These are phyloP conservation scores for Trichoderma sp. DNA, from an alignment of 2,329 filamentous ascomycete species.

Conservation along the genomic window DNA sequence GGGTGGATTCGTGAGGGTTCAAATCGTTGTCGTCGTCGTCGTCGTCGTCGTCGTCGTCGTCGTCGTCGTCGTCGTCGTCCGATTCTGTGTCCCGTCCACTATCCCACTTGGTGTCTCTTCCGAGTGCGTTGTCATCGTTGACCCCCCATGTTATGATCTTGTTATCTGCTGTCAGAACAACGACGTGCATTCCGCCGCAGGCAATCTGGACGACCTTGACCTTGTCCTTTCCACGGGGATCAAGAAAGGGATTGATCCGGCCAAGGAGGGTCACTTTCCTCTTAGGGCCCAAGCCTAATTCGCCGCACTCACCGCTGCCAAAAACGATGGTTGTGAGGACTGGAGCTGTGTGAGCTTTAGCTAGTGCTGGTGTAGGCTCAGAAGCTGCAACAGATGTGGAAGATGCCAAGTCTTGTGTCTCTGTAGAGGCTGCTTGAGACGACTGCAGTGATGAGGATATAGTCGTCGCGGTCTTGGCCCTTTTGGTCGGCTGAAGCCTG, in stretches of 20 bases:
- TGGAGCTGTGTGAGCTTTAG: neutral
- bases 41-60: slow-evolving; percentile 26
- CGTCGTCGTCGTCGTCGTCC: slow-evolving; percentile 20
- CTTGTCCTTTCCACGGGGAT: slow-evolving; percentile 45
- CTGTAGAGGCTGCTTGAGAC: too few species aligned
- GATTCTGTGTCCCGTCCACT: slow-evolving; percentile 26
- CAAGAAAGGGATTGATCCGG: slow-evolving; percentile 51
- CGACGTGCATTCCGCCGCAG: slow-evolving; percentile 61
- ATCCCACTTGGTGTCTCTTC: slow-evolving; percentile 53
- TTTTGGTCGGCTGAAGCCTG: neutral
- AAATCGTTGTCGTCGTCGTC: slow-evolving; percentile 45
- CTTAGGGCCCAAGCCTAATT: slow-evolving; percentile 22
- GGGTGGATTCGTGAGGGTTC: slow-evolving; percentile 58
- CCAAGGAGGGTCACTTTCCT: slow-evolving; percentile 4
- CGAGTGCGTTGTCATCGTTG: slow-evolving; percentile 63
- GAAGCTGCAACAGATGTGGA: neutral
- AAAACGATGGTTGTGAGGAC: slow-evolving; percentile 20
- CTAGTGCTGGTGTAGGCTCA: neutral
- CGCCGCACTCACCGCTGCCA: slow-evolving; percentile 19
- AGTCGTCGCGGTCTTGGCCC: too few species aligned
- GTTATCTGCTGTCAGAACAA: slow-evolving; percentile 58
- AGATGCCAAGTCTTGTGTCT: neutral
- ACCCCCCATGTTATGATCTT: slow-evolving; percentile 64
- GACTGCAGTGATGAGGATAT: neutral
- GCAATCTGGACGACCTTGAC: slow-evolving; percentile 55